Evolutionary conservation across 345 rosid species (phyloP), one percentile per base, ranked within the genome.

Genomic region (Carallia pectinifolia): DNA sequence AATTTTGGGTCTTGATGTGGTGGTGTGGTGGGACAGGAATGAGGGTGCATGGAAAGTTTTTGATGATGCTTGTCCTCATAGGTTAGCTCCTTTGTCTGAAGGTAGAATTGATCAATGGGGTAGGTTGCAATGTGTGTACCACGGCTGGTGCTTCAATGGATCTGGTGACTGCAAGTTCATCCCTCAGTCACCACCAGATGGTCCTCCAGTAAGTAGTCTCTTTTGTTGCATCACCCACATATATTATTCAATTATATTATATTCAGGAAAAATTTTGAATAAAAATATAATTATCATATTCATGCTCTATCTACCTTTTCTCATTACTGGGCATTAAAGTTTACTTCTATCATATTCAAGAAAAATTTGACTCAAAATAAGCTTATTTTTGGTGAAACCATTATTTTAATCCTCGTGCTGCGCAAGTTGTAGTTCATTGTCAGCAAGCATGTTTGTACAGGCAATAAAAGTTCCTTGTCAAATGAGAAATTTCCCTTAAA

Each of bases 71-170:
- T 56, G 34, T 56, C 60, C 92, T 17, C 90, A 88, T 63, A 79
- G 92, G 31, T 71, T 86, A 75, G 88, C 92, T 66, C 87, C 92
- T 4, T 75, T 86, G 53, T 88, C 90, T 1, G 88, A 88, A 62
- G 92, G 92, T n/a, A 83, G 92, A 71, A 86, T 88, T 75, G 92
- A 88, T 74, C 83, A 83, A 23, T 80, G 77, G 86, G 88, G 92
- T 44, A 84, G 92, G 47, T 67, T 88, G 65, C 93, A 88, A 66
- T 88, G 92, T 71, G 93, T 88, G 3, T 87, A 88, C 62, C 96
- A 87, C 67, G 92, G 93, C 0, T 88, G 93, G 96, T 90, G 93
- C 54, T 90, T 90, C 68, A 65, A 71, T 61, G 93, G 93, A 48
- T 79, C 89, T 19, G 91, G 93, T 6, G 81, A 87, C 59, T 85